phyloP scores from a whole-genome alignment of 176 grass and related monocot genomes.

The Zizania latifolia region DNA sequence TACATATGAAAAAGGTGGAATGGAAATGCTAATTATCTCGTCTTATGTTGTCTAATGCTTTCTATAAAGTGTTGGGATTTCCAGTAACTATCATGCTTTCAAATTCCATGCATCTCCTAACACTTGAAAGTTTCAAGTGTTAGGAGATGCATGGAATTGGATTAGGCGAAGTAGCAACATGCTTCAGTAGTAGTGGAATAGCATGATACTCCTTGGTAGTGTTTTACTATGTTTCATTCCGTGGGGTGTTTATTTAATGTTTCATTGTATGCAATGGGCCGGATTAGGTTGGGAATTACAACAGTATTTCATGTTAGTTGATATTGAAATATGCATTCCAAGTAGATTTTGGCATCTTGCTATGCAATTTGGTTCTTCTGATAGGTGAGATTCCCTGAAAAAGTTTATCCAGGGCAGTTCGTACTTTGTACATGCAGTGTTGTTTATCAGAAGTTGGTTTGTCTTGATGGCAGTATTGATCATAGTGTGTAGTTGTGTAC shows the following conservation, averaged over 20 bases:
- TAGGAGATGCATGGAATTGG: neutral
- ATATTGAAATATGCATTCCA: neutral
- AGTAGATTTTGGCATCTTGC: neutral
- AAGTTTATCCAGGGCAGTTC: no score
- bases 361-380: neutral
- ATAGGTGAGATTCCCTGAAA: no score
- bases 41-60: neutral
- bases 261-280: neutral
- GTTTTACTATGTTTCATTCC: neutral
- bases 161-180: neutral
- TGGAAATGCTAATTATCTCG: constrained; percentile 2
- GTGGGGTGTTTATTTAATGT: neutral
- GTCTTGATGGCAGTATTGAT: neutral
- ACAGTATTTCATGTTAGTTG: neutral
- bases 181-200: neutral
- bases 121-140: neutral
- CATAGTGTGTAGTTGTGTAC: neutral
- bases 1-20: neutral
- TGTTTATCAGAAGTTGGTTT: neutral
- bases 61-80: neutral
- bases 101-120: no score
- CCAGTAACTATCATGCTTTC: no score
- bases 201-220: neutral
- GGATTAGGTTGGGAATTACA: neutral
- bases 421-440: neutral